A percentile compares a stretch with the other conserved stretches of the same genome.
These are phyloP conservation scores for Penicillium sp. DNA, from an alignment of 2,329 filamentous ascomycete genomes.

Conservation along the genomic window DNA sequence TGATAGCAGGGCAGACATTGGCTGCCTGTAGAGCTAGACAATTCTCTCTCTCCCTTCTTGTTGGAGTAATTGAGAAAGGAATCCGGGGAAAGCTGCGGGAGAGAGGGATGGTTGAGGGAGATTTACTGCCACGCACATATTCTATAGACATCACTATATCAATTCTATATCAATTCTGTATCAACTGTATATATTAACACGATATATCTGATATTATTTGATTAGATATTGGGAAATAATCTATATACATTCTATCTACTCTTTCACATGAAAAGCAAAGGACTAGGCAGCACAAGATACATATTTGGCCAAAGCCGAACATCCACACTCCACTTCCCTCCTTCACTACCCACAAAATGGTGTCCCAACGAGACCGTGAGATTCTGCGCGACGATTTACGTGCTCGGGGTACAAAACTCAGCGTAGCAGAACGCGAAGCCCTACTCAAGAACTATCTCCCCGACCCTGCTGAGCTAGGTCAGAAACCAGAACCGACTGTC, in stretches of 20 bases:
- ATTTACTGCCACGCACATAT: conserved; percentile 1
- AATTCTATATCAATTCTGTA: not conserved
- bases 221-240: too few relatives aligned
- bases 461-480: conserved; percentile 34
- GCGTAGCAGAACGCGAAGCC: conserved; percentile 49
- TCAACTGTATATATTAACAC: too few relatives aligned
- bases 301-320: not conserved
- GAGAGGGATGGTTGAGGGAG: not conserved
- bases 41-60: not conserved
- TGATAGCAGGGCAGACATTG: conserved; percentile 21
- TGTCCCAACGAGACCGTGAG: conserved; percentile 33
- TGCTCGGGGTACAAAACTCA: conserved; percentile 42
- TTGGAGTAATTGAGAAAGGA: not conserved
- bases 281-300: not conserved
- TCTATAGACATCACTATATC: not conserved
- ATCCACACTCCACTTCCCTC: conserved; percentile 9
- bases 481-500: conserved; percentile 2
- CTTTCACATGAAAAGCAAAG: too few relatives aligned
- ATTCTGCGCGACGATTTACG: conserved; percentile 41
- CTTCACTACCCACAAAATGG: conserved; percentile 24
- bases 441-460: conserved; percentile 55
- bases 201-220: too few relatives aligned
- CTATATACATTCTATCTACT: too few relatives aligned
- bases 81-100: conserved; percentile 8
- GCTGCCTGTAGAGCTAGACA: not conserved